A percentile compares a stretch with the other conserved stretches of the same genome.
phyloP scores from a whole-genome alignment of 192 early-diverging fungal species.

The Coemansia sp. region DNA sequence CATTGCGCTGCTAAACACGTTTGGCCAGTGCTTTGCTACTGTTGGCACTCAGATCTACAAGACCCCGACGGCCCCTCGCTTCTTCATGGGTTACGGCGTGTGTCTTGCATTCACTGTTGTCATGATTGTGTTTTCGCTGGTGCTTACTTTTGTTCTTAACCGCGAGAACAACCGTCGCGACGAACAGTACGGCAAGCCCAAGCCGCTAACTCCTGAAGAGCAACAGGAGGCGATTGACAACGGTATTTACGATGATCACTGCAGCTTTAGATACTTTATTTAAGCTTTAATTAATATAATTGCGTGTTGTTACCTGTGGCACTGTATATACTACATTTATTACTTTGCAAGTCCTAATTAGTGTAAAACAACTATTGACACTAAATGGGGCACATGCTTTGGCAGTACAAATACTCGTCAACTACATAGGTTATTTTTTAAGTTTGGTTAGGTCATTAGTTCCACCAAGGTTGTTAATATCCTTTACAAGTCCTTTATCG shows the following conservation, averaged over 20 bases:
- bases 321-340: too few relatives aligned
- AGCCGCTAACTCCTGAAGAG: conserved; percentile 31
- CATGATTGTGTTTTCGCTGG: conserved; percentile 52
- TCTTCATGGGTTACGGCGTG: conserved; percentile 55
- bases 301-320: too few relatives aligned
- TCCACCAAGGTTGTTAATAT: too few relatives aligned
- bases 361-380: too few relatives aligned
- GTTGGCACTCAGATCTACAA: conserved; percentile 76
- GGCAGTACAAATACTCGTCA: too few relatives aligned
- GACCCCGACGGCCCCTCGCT: conserved; percentile 58
- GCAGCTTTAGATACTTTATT: conserved; percentile 46
- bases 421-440: too few relatives aligned
- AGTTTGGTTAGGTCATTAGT: too few relatives aligned
- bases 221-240: conserved; percentile 34
- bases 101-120: conserved; percentile 56
- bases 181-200: conserved; percentile 18
- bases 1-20: conserved; percentile 63
- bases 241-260: conserved; percentile 47
- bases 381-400: too few relatives aligned
- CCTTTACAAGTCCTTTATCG: too few relatives aligned
- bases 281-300: conserved; percentile 8
- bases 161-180: conserved; percentile 60
- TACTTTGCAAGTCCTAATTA: too few relatives aligned
- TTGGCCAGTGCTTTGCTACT: conserved; percentile 73
- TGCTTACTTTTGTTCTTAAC: conserved; percentile 56